phyloP scores from a whole-genome alignment of 192 early-diverging fungal genomes.

The Diversispora epigaea region DNA sequence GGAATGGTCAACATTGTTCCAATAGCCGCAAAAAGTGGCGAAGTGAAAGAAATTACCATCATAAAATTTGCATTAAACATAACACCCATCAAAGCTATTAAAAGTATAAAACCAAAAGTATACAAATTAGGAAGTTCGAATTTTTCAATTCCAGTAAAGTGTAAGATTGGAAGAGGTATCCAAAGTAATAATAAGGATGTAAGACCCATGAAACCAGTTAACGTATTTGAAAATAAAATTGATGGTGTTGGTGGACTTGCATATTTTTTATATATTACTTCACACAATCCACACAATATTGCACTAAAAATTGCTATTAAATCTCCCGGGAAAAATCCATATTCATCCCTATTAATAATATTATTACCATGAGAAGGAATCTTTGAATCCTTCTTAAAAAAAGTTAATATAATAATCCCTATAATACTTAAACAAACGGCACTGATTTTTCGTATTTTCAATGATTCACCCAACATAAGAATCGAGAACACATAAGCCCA shows the following conservation, averaged over 20 bases:
- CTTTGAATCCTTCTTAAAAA: constrained; percentile 32
- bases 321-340: constrained; percentile 45
- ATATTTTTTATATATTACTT: constrained; percentile 80
- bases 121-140: constrained; percentile 63
- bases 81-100: constrained; percentile 69
- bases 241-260: constrained; percentile 59
- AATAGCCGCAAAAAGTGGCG: constrained; percentile 70
- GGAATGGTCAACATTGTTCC: constrained; percentile 83
- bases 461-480: constrained; percentile 62
- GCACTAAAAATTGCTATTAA: constrained; percentile 64
- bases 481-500: constrained; percentile 83
- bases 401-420: constrained; percentile 69
- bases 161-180: constrained; percentile 72
- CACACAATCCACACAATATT: constrained; percentile 72
- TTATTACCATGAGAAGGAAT: constrained; percentile 12
- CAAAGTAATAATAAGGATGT: constrained; percentile 65
- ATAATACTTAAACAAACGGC: constrained; percentile 66
- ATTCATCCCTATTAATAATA: constrained; percentile 6
- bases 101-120: constrained; percentile 56
- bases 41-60: constrained; percentile 72
- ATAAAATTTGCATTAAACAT: constrained; percentile 78
- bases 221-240: constrained; percentile 71
- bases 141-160: constrained; percentile 57
- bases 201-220: constrained; percentile 71
- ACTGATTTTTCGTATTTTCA: constrained; percentile 58